A percentile compares a stretch with the other conserved stretches of the same genome.
Conservation (phyloP, 176 grass and related monocot species). For the Poa annua region DNA sequence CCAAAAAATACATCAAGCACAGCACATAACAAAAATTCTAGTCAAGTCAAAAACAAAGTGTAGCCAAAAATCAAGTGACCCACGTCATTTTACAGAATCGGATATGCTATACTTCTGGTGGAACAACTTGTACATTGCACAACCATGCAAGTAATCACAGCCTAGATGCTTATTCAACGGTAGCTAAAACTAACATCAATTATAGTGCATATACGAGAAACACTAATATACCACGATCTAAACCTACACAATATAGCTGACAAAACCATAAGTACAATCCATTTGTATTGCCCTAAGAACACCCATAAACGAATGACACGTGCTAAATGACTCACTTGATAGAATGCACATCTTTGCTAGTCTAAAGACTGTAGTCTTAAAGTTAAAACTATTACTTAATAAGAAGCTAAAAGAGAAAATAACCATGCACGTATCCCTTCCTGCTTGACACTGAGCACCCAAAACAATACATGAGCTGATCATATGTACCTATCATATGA, state of each 20-base stretch:
- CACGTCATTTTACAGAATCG: neutral
- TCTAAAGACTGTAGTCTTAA: neutral
- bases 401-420: neutral
- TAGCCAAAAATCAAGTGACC: neutral
- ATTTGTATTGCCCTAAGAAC: neutral
- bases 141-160: neutral
- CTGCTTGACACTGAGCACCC: no score
- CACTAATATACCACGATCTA: neutral
- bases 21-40: neutral
- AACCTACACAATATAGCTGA: neutral
- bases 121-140: neutral
- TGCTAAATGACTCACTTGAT: neutral
- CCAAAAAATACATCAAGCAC: conserved; percentile 2
- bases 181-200: neutral
- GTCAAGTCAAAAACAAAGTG: neutral
- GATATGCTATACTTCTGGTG: neutral
- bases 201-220: neutral
- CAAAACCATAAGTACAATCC: neutral
- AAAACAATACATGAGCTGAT: neutral
- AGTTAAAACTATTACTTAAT: neutral
- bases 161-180: neutral
- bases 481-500: neutral
- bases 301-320: neutral
- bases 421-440: neutral
- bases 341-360: neutral